Base-by-base conservation (phyloP, 768 basidiomycete genomes). In the Russula virescens region DNA sequence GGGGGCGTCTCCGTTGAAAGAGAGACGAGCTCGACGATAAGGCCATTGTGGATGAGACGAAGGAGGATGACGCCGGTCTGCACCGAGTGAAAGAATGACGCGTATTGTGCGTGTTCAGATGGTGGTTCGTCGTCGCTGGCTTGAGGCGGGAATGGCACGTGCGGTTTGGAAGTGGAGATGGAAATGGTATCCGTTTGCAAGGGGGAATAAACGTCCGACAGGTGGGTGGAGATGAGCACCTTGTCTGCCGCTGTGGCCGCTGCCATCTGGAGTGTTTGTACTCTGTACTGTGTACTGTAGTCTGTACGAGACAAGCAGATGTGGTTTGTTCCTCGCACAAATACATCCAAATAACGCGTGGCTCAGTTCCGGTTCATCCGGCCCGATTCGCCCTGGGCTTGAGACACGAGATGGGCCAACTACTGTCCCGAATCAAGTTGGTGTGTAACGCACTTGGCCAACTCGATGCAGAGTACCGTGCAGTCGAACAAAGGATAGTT, bases 11-110 rank as follows among this genome's bases (percentile, higher is more conserved):
- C 76, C 1, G 81, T 79, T 6, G 88, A 83, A 49, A 92, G 76
- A n/a, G 91, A 89, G 42, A 85, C 70, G 50, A 95, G 81, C 69
- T 94, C 90, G 47, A 92, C 73, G 54, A 91, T 85, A 65, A 84
- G 74, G 26, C 86, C 87, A 49, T 81, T 83, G 64, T 93, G 87
- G 58, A 93, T 77, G 50, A 91, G 80, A 63, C 93, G 87, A 51
- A 87, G 73, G 55, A 93, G 80, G 57, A 94, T 78, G 53, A 86
- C 80, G 18, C 88, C 88, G 3, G 85, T 82, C 42, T 73, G 70
- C 16, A 78, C 75, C 5, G 85, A 78, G 66, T 85, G 79, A 60
- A 88, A 77, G 56, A 85, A 66, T 21, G 81, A 79, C 35, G 87
- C 80, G 70, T 80, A 81, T 14, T 81, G 80, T 50, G 92, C 91